Base-by-base conservation (phyloP, 164 flowering plant genomes). In the Tetrastigma voinierianum region DNA sequence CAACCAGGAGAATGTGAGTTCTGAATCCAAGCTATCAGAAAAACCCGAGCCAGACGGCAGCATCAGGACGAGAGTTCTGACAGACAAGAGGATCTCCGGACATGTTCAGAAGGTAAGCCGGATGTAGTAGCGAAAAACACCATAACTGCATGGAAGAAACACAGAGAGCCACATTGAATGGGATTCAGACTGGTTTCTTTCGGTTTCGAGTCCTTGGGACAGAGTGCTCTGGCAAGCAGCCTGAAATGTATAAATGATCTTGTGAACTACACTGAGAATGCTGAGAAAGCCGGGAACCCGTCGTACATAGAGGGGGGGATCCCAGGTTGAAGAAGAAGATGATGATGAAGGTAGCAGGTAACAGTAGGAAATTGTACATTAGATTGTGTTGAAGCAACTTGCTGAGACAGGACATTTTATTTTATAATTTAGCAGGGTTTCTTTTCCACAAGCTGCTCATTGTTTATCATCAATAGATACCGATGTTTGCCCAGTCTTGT, bases 171-270 rank as follows among this genome's bases (percentile, higher is more conserved):
- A 85, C 91, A 4, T 64, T 94, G 20, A 80, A 68, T 59, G 96
- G 92, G 47, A 83, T 94, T 61, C 95, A 87, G 72, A 85, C 89
- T 0, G 97, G 95, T 94, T 56, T 75, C 76, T 32, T 58, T 80
- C 10, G 79, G 90, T 24, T 90, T 94, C 45, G 95, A 87, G 70
- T 79, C 90, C 10, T 72, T 87, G 52, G n/a, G n/a, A 67, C 84
- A 13, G 92, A 86, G 40, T 94, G 88, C 78, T 84, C n/a, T n/a
- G n/a, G 91, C 5, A 86, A 81, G 69, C n/a, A n/a, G 87, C 90
- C 65, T 78, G 8, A 84, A 49, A 83, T 88, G 87, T 94, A 83
- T 57, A 77, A 77, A 76, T 70, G 89, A 89, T 23, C 81, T 94
- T 57, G 78, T 83, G 70, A 68, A 18, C 47, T 61, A 49, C 65